These are phyloP conservation scores for Fragilariopsis cylindrus DNA, from an alignment of 108 stramenopile genomes.

Conservation along the genomic window DNA sequence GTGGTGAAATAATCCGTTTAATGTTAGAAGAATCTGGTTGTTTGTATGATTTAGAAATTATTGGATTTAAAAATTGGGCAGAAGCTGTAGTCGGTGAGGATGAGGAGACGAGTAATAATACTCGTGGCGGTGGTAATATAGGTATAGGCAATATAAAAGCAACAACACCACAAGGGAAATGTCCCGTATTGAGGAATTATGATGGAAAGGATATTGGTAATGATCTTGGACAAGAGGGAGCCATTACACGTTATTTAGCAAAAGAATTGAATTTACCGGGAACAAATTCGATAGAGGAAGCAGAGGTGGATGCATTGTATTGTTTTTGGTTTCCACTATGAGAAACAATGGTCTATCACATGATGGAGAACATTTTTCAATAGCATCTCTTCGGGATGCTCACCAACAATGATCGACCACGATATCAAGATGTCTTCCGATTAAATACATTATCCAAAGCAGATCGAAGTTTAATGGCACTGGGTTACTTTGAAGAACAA, in stretches of 20 bases:
- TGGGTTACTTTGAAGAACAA: constrained; percentile 8
- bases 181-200: constrained; percentile 1
- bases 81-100: neutral
- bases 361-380: constrained; percentile 7
- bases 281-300: neutral
- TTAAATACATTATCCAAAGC: constrained; percentile 1
- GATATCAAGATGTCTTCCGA: constrained; percentile 10
- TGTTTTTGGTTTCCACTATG: constrained; percentile 12
- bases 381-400: constrained; percentile 8
- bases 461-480: constrained; percentile 4
- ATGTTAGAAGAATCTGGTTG: constrained; percentile 10
- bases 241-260: constrained; percentile 1
- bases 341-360: constrained; percentile 12
- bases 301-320: constrained; percentile 8
- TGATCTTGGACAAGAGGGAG: constrained; percentile 11
- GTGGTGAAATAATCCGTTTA: constrained; percentile 3
- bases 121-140: too few species aligned
- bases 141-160: neutral
- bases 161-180: constrained; percentile 6
- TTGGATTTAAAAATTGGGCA: constrained; percentile 10
- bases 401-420: neutral
- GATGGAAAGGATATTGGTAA: neutral
- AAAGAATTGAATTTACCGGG: neutral
- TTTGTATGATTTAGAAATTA: constrained; percentile 2
- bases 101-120: too few species aligned